Percentiles rank a stretch among this genome's conserved stretches.
Evolutionary conservation across 208 protist genomes (phyloP).

Genomic region (Leishmania aethiopica): DNA sequence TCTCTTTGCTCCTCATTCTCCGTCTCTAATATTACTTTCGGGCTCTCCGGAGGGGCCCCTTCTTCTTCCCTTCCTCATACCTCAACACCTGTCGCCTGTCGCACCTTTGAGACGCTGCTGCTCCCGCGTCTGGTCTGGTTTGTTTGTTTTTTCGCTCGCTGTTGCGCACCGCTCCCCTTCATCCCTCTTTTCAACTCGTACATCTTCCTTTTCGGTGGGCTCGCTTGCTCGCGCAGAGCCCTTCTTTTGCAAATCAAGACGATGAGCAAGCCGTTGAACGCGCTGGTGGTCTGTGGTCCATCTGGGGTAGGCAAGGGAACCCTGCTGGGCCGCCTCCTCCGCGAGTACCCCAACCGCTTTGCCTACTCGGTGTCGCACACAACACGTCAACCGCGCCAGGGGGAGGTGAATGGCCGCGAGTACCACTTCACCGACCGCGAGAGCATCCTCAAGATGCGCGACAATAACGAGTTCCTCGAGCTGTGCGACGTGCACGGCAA

Average conservation of each 20-base stretch:
- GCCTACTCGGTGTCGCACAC: constrained; percentile 95
- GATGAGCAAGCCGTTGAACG: constrained; percentile 51
- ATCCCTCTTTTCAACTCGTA: not conserved
- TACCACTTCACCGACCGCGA: constrained; percentile 90
- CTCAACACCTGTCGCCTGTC: not conserved
- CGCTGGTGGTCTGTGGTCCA: constrained; percentile 91
- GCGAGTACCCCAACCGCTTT: constrained; percentile 69
- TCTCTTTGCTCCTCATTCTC: not conserved
- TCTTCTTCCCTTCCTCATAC: too few species aligned
- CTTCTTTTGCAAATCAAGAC: constrained; percentile 6
- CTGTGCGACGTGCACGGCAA: constrained; percentile 94
- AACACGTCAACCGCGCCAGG: constrained; percentile 80
- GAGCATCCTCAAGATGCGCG: constrained; percentile 69
- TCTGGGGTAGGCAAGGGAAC: constrained; percentile 94
- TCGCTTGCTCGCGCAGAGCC: not conserved
- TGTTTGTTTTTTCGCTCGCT: constrained; percentile 1
- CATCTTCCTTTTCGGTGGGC: not conserved
- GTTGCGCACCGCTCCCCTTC: not conserved
- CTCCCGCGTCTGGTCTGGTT: not conserved
- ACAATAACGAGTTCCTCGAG: constrained; percentile 90
- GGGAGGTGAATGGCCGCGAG: constrained; percentile 89
- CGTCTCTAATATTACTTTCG: not conserved
- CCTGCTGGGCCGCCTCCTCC: constrained; percentile 83
- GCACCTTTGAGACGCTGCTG: not conserved
- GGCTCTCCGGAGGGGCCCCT: not conserved